phyloP scores from a whole-genome alignment of 805 yeast species.

The Grigorovia jiainica region DNA sequence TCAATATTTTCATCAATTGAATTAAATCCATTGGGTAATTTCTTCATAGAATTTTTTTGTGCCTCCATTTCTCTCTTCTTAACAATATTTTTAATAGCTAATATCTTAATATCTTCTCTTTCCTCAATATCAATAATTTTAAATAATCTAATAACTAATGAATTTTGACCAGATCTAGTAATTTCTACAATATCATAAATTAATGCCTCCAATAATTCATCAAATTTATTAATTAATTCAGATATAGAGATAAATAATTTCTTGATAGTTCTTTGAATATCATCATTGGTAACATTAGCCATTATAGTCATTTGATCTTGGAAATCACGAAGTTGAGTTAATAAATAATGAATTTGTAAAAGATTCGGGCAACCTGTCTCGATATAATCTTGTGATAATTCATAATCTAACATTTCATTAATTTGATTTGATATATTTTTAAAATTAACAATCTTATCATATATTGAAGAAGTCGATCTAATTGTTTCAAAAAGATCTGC shows the following conservation, averaged over 20 bases:
- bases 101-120: constrained; percentile 57
- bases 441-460: constrained; percentile 51
- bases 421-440: constrained; percentile 41
- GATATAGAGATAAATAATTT: constrained; percentile 29
- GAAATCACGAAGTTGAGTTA: constrained; percentile 67
- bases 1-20: constrained; percentile 4
- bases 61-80: constrained; percentile 24
- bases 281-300: constrained; percentile 46
- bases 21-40: constrained; percentile 12
- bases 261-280: constrained; percentile 55
- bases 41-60: constrained; percentile 21
- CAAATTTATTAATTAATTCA: constrained; percentile 48
- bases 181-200: constrained; percentile 64
- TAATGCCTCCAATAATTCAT: constrained; percentile 51
- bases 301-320: constrained; percentile 62
- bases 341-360: constrained; percentile 56
- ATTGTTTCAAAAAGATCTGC: constrained; percentile 65
- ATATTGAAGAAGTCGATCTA: constrained; percentile 55
- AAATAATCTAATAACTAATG: constrained; percentile 60
- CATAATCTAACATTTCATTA: constrained; percentile 42
- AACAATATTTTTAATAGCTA: constrained; percentile 26
- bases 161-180: constrained; percentile 55
- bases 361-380: constrained; percentile 45
- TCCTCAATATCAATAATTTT: constrained; percentile 77
- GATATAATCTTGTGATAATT: constrained; percentile 20